phyloP scores from a whole-genome alignment of 805 yeast genomes.

The Cyberlindnera xishuangbannaensis region DNA sequence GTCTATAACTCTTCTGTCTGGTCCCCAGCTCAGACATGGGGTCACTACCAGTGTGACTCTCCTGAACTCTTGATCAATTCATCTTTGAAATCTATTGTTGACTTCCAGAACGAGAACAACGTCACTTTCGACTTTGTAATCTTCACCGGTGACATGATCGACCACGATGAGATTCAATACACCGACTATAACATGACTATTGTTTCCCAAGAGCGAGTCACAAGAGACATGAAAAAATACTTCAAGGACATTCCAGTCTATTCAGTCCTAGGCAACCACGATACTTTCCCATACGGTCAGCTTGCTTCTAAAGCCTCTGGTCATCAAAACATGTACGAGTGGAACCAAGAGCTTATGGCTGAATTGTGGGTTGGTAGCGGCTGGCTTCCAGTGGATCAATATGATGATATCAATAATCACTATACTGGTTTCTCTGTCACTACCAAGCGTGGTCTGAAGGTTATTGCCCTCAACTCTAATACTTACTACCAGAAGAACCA shows the following conservation, averaged over 20 bases:
- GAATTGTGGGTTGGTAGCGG: slow-evolving; percentile 41
- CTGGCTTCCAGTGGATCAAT: slow-evolving; percentile 30
- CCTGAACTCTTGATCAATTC: slow-evolving; percentile 58
- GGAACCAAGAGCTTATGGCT: slow-evolving; percentile 44
- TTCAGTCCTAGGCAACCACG: slow-evolving; percentile 67
- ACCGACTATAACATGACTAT: slow-evolving; percentile 43
- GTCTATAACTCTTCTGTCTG: slow-evolving; percentile 32
- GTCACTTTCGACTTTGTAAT: slow-evolving; percentile 51
- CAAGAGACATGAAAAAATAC: slow-evolving; percentile 45
- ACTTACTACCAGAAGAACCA: slow-evolving; percentile 60
- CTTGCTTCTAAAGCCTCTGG: slow-evolving; percentile 48
- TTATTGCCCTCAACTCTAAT: slow-evolving; percentile 61
- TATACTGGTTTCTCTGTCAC: slow-evolving; percentile 57
- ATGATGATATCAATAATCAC: slow-evolving; percentile 30
- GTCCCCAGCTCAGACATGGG: slow-evolving; percentile 55
- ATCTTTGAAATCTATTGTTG: slow-evolving; percentile 40
- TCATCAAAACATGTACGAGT: slow-evolving; percentile 35
- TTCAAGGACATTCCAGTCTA: slow-evolving; percentile 50
- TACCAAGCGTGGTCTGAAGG: slow-evolving; percentile 51
- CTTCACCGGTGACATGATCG: slow-evolving; percentile 72
- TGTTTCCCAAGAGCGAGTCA: slow-evolving; percentile 44
- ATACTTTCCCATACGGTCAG: slow-evolving; percentile 65
- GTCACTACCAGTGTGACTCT: slow-evolving; percentile 59
- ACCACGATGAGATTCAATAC: slow-evolving; percentile 51
- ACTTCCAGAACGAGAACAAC: slow-evolving; percentile 28